phyloP scores from a whole-genome alignment of 2,329 filamentous ascomycete genomes.

The Beauveria medogensis region DNA sequence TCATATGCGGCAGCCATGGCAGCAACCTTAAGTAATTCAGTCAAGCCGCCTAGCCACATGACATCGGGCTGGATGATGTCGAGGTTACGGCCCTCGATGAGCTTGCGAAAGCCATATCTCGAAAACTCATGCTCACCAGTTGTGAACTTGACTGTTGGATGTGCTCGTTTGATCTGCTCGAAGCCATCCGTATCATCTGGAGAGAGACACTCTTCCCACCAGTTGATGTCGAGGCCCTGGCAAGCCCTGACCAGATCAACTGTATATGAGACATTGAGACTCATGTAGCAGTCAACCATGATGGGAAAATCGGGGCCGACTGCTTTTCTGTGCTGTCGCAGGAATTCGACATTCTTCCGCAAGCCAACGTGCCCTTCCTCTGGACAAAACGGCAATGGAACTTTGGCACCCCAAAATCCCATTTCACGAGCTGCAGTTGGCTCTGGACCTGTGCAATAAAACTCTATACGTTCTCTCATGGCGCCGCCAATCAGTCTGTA shows the following conservation, averaged over 20 bases:
- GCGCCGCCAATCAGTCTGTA: constrained; percentile 91
- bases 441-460: constrained; percentile 91
- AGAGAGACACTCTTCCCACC: constrained; percentile 92
- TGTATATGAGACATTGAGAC: constrained; percentile 83
- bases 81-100: constrained; percentile 83
- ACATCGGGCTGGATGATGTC: constrained; percentile 95
- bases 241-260: constrained; percentile 83
- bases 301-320: constrained; percentile 87
- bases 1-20: constrained; percentile 89
- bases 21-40: constrained; percentile 81
- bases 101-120: constrained; percentile 87
- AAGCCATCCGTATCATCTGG: constrained; percentile 92
- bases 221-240: constrained; percentile 81
- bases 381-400: constrained; percentile 81
- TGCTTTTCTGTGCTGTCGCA: constrained; percentile 73
- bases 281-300: constrained; percentile 98
- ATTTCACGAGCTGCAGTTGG: constrained; percentile 71
- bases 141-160: constrained; percentile 87
- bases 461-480: constrained; percentile 74
- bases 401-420: constrained; percentile 88
- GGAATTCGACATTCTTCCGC: constrained; percentile 82
- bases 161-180: constrained; percentile 79
- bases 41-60: constrained; percentile 94
- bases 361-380: constrained; percentile 78
- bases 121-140: constrained; percentile 96